A percentile compares a stretch with the other conserved stretches of the same genome.
Conservation (phyloP, 345 rosid species). For the Erodium maritimum region DNA sequence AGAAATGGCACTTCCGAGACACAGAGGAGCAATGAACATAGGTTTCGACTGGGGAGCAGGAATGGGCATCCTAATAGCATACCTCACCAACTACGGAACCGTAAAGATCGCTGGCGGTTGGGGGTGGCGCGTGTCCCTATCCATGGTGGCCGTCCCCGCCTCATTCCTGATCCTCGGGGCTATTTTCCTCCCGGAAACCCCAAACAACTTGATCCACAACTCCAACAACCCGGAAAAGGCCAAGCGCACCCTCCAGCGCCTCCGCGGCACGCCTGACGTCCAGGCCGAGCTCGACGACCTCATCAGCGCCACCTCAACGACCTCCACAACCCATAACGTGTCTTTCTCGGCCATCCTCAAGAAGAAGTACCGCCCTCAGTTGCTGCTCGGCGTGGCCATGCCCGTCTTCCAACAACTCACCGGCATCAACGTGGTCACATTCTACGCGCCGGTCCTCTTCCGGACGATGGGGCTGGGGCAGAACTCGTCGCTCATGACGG, state of each 20-base stretch:
- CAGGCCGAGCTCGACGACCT: constrained; percentile 29
- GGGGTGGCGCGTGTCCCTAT: constrained; percentile 42
- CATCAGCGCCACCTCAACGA: constrained; percentile 20
- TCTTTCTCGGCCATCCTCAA: constrained; percentile 21
- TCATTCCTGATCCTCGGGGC: constrained; percentile 19
- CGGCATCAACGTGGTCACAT: constrained; percentile 26
- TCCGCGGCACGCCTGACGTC: constrained; percentile 23
- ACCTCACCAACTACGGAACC: constrained; percentile 23
- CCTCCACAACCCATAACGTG: constrained; percentile 13
- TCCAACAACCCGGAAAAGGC: constrained; percentile 12
- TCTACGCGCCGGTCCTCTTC: constrained; percentile 22
- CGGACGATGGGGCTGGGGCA: constrained; percentile 17
- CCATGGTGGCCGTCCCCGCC: constrained; percentile 30
- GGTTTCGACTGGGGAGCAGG: constrained; percentile 25
- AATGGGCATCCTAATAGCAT: constrained; percentile 23
- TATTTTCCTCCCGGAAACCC: constrained; percentile 34
- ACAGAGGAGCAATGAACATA: constrained; percentile 28
- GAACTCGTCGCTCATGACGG: constrained; percentile 17
- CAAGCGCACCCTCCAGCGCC: constrained; percentile 14
- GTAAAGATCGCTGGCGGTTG: constrained; percentile 28
- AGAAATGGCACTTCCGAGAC: constrained; percentile 35
- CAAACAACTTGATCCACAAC: constrained; percentile 34
- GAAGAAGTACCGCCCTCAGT: constrained; percentile 28
- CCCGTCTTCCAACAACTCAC: constrained; percentile 26
- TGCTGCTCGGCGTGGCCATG: constrained; percentile 24